Base-by-base conservation (phyloP, 2,329 filamentous ascomycete species). In the Penicillium sp. region DNA sequence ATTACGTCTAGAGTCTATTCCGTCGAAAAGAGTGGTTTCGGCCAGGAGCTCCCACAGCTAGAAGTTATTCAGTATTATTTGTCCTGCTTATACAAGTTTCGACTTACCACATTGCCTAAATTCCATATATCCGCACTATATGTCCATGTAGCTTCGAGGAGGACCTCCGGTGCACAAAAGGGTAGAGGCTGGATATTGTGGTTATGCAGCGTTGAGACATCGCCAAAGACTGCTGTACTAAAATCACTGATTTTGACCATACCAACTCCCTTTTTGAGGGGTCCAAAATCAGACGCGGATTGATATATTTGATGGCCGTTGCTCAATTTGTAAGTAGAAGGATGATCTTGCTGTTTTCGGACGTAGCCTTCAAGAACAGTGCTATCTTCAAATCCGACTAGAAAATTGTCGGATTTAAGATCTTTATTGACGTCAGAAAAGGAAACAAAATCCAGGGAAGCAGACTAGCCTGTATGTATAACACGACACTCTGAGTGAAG, bases 401-500 rank as follows among this genome's bases (percentile, higher is more conserved):
- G 50, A 18, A 52, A 70, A 55, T 76, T 76, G 54, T 74, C 68
- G 0, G 71, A 63, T 48, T 76, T 76, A 23, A 76, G 67, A 58
- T 76, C 73, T 63, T 52, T 28, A 20, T 38, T 6, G 26, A 28
- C 35, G 28, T 7, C 9, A 33, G 28, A 33, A 9, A 33, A 33
- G 28, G 12, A 33, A 12, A 33, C 9, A 12, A 11, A 33, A 33
- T 7, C 28, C 9, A 4, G 5, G 28, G 28, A 11, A 33, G 28
- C 9, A 12, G 23, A 58, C 59, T 43, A 59, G 70, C 70, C 71
- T 40, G 74, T 75, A 57, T 77, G 74, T 38, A 77, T 70, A 18
- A 77, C 55, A 33, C 65, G 65, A 55, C 69, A 74, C 51, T 75
- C 66, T 1, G 69, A 64, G 63, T 77, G 74, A 11, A 77, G 65